Evolutionary conservation across 202 grass and related monocot genomes (phyloP), one percentile per base, ranked within the genome.

Genomic region (Brachypodium distachyon): DNA sequence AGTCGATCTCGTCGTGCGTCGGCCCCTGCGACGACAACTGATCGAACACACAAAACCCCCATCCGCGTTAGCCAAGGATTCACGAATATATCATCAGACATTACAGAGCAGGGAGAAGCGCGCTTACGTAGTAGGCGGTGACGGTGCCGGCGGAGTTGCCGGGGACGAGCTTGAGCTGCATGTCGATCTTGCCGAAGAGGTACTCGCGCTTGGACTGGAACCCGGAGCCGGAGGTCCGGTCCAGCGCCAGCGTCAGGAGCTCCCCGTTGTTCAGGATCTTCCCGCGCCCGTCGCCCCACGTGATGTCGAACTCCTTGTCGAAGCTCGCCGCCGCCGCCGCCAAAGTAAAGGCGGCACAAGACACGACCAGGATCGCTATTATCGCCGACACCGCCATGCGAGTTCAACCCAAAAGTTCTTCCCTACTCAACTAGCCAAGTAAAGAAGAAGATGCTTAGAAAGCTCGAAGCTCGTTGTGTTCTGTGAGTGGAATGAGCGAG

Each of bases 131-230:
- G 79, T 94, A 95, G 5, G 96, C 91, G 0, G 96, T 92, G 73
- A 95, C 96, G 4, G 96, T 99, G 73, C 96, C 96, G 22, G 96
- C 96, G 2, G 92, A 95, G 85, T 98, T 98, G 40, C 91, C 96
- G 2, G 91, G 72, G 12, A 98, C 96, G 23, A 98, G 96, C 88
- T 85, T 92, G 52, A 98, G 73, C 85, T 98, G 91, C 91, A 98
- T 89, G 72, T 98, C 96, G 74, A 99, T 99, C 87, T 95, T 95
- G 39, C 96, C 91, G 80, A 82, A 99, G 27, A 95, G 83, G 84
- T 99, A 99, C 42, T 99, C 87, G 72, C 82, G 80, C 87, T 64
- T 89, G 42, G 96, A 99, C 79, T 99, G 96, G 85, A 95, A 99
- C 0, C 96, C 96, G 46, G 96, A 92, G 0, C 96, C 96, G 4